These are phyloP conservation scores for Hondaea fermentalgiana DNA, from an alignment of 108 stramenopile species.

Conservation along the genomic window DNA sequence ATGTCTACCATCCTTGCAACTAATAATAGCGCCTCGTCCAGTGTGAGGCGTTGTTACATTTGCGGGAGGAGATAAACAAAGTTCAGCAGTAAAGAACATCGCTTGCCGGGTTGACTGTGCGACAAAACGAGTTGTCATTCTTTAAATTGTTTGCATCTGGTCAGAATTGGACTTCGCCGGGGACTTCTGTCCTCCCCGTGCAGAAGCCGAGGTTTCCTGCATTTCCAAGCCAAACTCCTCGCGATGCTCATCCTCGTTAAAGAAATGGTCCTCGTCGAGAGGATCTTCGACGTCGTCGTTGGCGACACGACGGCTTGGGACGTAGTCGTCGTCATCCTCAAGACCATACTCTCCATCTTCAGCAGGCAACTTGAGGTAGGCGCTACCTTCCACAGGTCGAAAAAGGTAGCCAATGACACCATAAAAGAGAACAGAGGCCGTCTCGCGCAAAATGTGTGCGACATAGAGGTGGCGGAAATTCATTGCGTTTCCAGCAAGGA, in stretches of 20 bases:
- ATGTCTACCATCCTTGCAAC: too few species aligned
- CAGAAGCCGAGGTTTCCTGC: background rate
- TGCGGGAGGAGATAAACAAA: too few species aligned
- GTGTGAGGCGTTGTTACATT: too few species aligned
- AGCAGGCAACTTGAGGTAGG: constrained; percentile 51
- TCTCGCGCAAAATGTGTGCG: constrained; percentile 67
- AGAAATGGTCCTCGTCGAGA: background rate
- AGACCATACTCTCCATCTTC: constrained; percentile 25
- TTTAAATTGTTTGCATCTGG: background rate
- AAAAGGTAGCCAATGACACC: constrained; percentile 73
- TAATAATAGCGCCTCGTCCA: too few species aligned
- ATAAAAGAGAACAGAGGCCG: constrained; percentile 77
- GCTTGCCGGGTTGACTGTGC: too few species aligned
- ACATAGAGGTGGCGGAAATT: constrained; percentile 79
- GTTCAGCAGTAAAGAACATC: too few species aligned
- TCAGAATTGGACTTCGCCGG: background rate
- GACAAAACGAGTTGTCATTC: too few species aligned
- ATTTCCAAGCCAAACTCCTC: constrained; percentile 3
- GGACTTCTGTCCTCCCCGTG: background rate
- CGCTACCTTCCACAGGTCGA: constrained; percentile 67
- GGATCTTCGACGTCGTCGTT: background rate
- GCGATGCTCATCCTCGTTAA: background rate
- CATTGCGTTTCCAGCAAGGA: constrained; percentile 69
- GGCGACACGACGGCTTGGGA: background rate
- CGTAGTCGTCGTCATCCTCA: constrained; percentile 17